phyloP scores from a whole-genome alignment of 768 basidiomycete genomes.

The button mushroom (Agaricus bisporus) region DNA sequence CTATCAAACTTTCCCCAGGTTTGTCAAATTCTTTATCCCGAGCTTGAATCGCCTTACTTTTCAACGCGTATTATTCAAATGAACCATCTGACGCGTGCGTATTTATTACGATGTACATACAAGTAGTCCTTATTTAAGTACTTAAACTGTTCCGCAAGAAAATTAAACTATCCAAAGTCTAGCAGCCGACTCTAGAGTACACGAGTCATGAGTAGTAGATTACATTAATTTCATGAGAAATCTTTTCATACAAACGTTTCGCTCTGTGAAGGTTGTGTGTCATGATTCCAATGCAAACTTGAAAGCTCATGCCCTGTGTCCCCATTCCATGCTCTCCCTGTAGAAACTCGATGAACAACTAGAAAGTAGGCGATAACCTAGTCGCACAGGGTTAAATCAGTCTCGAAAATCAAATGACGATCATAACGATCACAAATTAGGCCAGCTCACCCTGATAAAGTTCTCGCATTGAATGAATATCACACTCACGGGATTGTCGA shows the following conservation, averaged over 20 bases:
- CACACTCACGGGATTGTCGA: neutral
- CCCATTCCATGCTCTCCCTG: neutral
- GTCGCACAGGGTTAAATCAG: neutral
- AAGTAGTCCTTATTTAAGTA: too few relatives aligned
- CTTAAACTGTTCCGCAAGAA: too few relatives aligned
- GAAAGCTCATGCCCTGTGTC: neutral
- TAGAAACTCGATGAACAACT: neutral
- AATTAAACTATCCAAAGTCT: too few relatives aligned
- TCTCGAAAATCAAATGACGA: neutral
- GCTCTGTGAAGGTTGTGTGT: neutral
- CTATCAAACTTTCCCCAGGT: too few relatives aligned
- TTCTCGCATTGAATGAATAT: neutral
- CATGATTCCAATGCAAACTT: neutral
- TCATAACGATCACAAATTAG: too few relatives aligned
- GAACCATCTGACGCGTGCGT: too few relatives aligned
- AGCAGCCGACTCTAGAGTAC: too few relatives aligned
- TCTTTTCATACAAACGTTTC: neutral
- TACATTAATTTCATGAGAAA: neutral
- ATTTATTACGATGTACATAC: too few relatives aligned
- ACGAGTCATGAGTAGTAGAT: too few relatives aligned
- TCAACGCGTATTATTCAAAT: too few relatives aligned
- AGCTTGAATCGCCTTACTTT: too few relatives aligned
- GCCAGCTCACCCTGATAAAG: neutral
- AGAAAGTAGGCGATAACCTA: conserved; percentile 2
- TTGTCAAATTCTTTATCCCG: too few relatives aligned